Conservation (phyloP, 176 grass and related monocot genomes). For the Themeda triandra region DNA sequence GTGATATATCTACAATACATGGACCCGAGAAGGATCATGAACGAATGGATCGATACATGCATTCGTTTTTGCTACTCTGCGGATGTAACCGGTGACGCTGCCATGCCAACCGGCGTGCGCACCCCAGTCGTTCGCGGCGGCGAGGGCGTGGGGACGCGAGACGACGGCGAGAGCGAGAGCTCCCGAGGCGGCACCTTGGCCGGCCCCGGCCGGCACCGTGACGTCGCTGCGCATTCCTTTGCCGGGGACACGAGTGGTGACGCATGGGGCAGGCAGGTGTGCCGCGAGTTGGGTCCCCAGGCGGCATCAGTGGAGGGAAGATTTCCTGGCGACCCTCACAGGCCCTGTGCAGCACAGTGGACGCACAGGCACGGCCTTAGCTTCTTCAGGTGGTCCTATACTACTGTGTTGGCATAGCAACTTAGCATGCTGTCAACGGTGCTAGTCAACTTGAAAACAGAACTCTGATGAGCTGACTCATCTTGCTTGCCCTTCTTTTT, state of each 20-base stretch:
- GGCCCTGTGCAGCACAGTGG: background rate
- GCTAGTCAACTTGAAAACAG: constrained; percentile 10
- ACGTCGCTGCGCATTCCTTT: background rate
- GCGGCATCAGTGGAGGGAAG: background rate
- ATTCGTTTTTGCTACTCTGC: background rate
- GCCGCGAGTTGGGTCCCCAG: background rate
- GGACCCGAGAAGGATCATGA: background rate
- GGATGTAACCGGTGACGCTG: background rate
- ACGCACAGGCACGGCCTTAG: background rate
- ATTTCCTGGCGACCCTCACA: background rate
- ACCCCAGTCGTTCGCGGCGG: background rate
- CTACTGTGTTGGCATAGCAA: no score
- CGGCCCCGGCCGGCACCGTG: background rate
- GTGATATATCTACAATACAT: background rate
- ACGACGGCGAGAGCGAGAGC: background rate
- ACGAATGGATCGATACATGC: background rate
- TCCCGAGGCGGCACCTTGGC: background rate
- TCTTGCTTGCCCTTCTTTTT: background rate
- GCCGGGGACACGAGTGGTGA: background rate
- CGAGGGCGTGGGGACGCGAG: background rate
- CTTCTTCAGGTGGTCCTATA: background rate
- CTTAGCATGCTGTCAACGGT: background rate
- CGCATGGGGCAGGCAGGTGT: constrained; percentile 29
- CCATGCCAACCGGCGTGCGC: background rate
- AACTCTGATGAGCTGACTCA: background rate